Base-by-base conservation (phyloP, 2,329 filamentous ascomycete species). In the Coniella vitis region DNA sequence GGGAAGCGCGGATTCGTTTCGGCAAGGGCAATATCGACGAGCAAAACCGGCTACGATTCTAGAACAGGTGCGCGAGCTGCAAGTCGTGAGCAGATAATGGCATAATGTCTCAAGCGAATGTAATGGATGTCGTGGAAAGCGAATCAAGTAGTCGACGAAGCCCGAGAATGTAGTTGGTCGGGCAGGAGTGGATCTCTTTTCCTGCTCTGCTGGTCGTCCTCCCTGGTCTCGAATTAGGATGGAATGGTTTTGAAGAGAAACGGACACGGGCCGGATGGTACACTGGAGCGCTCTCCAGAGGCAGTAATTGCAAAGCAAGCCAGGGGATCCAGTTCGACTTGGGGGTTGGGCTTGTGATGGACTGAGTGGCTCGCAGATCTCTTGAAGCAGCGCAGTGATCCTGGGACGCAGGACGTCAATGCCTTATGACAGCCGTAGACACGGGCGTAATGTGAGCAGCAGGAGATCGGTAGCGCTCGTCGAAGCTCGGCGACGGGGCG, bases 61-160 rank as follows among this genome's bases (percentile, higher is more conserved):
- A 53, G 40, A 51, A 44, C 48, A 53, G 41, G 46, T 45, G 44
- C 39, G 44, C 42, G 40, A 36, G 32, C 35, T 43, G 40, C 20
- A 47, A 37, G 21, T 37, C 32, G n/a, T 22, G 45, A 35, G 44
- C 32, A 47, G 21, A 25, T 44, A 40, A 36, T 51, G 39, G 47
- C 51, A 53, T 53, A 44, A 45, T 53, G 50, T 44, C 48, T 45
- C 44, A 42, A 44, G 47, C 50, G 35, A 22, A 20, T 25, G 44
- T 5, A 29, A 5, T 29, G 40, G 35, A 13, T 16, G 4, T 36
- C 41, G 39, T 19, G 20, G 16, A 38, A 35, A 41, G 37, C 25
- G 20, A 45, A 36, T 14, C 16, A 22, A 45, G 25, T 29, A 10
- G 25, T 29, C 25, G 25, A 10, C 25, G 10, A 29, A 29, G 25